Evolutionary conservation across 2,329 filamentous ascomycete species (phyloP), one percentile per base, ranked within the genome.

Genomic region (Aspergillus quadricinctus): DNA sequence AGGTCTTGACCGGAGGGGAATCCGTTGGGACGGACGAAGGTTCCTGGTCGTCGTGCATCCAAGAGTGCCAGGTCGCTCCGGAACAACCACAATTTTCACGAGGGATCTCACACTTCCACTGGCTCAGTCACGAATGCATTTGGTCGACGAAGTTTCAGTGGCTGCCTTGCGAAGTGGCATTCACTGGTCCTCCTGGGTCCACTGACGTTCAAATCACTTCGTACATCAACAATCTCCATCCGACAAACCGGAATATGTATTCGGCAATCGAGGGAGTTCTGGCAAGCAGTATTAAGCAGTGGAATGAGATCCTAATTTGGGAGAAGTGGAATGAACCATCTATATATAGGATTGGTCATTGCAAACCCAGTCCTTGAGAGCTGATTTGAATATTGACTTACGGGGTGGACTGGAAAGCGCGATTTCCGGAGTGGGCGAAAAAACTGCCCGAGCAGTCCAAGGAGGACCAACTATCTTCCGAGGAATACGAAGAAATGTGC

Each of bases 131-230:
- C 8, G 27, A 29, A 8, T 49, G 48, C 2, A 8, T 57, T 6
- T 59, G 52, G 51, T 57, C 57, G 5, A 46, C 35, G 17, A 51
- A 29, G 6, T 60, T 51, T 41, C 55, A 60, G 52, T 60, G 57
- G 55, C 50, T 60, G 40, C 57, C 57, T 3, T 55, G 55, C 4
- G 55, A 60, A 52, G 57, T 57, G 29, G 52, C 58, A 29, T 56
- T 60, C 19, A 46, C 35, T 14, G 53, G 53, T n/a, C 53, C 53
- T 8, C 10, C 27, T 27, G 53, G 53, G 19, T 58, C 56, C 11
- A 52, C 56, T 1, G 50, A 60, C 1, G 11, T 55, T 41, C 53
- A n/a, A 14, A 51, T 55, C 40, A 51, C 43, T 6, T 53, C 55
- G 41, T 57, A 57, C n/a, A 54, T 57, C 40, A 57, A 57, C 17